Base-by-base conservation (phyloP, 1,284 basidiomycete species). In the Austropuccinia psidii region DNA sequence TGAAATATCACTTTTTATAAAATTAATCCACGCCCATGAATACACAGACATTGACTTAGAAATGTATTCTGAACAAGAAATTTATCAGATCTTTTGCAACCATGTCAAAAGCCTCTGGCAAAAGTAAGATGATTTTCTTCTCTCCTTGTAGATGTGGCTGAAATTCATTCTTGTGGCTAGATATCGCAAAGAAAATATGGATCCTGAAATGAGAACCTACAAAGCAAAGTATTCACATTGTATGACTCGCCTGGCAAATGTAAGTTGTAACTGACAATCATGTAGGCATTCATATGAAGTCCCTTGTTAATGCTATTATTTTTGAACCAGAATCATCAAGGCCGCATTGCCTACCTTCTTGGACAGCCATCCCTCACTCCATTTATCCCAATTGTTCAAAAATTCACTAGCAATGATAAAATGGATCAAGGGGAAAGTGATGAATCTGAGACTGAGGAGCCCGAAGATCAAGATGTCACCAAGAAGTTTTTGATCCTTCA, bases 331-430 rank as follows among this genome's bases (percentile, higher is more conserved):
- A 47, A 41, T 9, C 33, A 24, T 13, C 27, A 67, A 6, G 11
- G 5, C 33, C 33, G 64, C 11, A 27, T 67, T 27, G 43, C 52
- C 21, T 67, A 54, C 24, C 49, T 55, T 11, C 3, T 15, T 54
- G 11, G 13, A 1, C 47, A 37, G 19, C 35, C 64, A 15, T n/a
- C 2, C 4, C 37, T 67, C 0, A 21, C 43, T 1, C 49, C 64
- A 0, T 35, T 67, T 9, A 67, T 67, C 47, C 21, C 64, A 4
- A 50, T 67, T 1, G 45, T 29, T 8, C 52, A 13, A 29, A 6
- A 67, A 27, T 67, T 47, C n/a, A 67, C 64, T n/a, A 54, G 64
- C 24, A 21, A 67, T 35, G 50, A 47, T n/a, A 50, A 67, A 54
- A 67, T 50, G 39, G 64, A 67, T 21, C 21, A 21, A 9, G 45